Conservation (phyloP, 2,329 filamentous ascomycete species). For the Arthrobotrys musiformis region DNA sequence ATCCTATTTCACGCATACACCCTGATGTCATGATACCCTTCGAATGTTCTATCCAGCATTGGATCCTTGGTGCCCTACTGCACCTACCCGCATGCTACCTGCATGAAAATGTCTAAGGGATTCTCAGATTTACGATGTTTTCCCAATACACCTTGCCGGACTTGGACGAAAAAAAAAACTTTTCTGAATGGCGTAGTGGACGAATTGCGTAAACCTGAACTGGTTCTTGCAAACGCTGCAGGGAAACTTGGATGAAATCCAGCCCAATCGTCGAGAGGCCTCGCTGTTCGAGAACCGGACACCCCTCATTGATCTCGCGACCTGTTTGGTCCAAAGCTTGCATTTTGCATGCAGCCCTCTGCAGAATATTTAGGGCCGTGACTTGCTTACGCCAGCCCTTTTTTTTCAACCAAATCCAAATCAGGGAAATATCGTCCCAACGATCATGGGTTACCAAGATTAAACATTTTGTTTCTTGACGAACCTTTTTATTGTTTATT, state of each 20-base stretch:
- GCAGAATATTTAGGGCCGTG: neutral
- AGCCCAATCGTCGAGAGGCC: neutral
- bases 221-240: neutral
- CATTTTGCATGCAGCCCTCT: neutral
- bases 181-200: neutral
- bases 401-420: neutral
- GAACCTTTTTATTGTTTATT: too few species aligned
- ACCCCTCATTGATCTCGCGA: neutral
- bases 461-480: neutral
- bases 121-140: slow-evolving; percentile 13
- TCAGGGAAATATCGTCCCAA: neutral
- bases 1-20: slow-evolving; percentile 17
- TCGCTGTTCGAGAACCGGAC: neutral
- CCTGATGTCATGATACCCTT: slow-evolving; percentile 50
- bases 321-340: neutral
- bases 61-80: slow-evolving; percentile 44
- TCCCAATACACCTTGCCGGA: neutral
- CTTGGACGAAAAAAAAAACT: neutral
- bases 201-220: slow-evolving; percentile 19
- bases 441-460: slow-evolving; percentile 1
- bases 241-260: neutral
- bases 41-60: slow-evolving; percentile 3
- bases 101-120: slow-evolving; percentile 15
- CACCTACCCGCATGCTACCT: slow-evolving; percentile 43
- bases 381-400: slow-evolving; percentile 14